Base-by-base conservation (phyloP, 2,329 filamentous ascomycete species). In the Paraphoma sp. region DNA sequence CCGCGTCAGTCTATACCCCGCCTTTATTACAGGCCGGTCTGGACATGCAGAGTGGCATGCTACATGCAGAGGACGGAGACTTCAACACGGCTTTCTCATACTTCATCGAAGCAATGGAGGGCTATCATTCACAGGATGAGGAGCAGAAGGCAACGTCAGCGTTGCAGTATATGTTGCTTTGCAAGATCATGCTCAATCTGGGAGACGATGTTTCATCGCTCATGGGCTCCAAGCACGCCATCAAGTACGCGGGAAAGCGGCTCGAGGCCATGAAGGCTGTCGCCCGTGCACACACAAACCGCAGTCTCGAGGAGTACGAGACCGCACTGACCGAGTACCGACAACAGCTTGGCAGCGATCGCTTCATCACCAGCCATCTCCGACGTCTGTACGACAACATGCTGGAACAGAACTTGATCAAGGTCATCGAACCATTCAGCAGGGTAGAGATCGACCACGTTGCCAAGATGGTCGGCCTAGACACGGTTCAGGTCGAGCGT, bases 241-340 rank as follows among this genome's bases (percentile, higher is more conserved):
- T 96, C 74, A 95, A 96, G 80, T 98, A 99, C 76, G 93, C 93
- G 31, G 93, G 94, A 69, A 92, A 94, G 80, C 95, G 92, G 75
- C 87, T 99, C 62, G 95, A 99, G 79, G 95, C 95, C 56, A 99
- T 99, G 95, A 99, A 99, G 83, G 93, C 96, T 30, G 94, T 99
- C 61, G 95, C 94, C 43, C 90, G 93, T 64, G 95, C 95, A 47
- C 96, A 99, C 82, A 89, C 91, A 57, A 96, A 98, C 82, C 91
- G 95, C 51, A 97, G 92, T 49, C 84, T 99, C 60, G 95, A 98
- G 78, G 93, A 99, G 80, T 99, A 99, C 79, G 96, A 99, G 81
- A 89, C 89, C 66, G 93, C 96, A 2, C 85, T 99, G 38, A 91
- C 91, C 48, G 85, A 91, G 65, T 99, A 96, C 83, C 89, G 93